These are phyloP conservation scores for Aspergillus bridgeri DNA, from an alignment of 495 filamentous ascomycete species.

Conservation along the genomic window DNA sequence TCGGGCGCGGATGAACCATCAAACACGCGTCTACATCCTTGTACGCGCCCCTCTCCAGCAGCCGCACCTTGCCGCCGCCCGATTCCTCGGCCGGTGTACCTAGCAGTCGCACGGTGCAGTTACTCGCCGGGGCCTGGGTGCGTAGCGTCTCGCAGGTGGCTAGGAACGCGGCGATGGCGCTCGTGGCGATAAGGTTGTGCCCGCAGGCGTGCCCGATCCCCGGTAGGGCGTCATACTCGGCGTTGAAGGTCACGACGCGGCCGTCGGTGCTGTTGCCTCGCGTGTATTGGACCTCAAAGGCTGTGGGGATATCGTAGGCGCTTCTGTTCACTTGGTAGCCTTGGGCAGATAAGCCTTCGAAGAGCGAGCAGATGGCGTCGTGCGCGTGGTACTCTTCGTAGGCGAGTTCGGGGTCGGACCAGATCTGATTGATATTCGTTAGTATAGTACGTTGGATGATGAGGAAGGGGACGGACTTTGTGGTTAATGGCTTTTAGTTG, in stretches of 20 bases:
- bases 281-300: conserved; percentile 54
- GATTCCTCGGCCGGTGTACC: conserved; percentile 45
- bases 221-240: conserved; percentile 52
- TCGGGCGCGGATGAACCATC: conserved; percentile 52
- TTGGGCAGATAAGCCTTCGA: conserved; percentile 29
- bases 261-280: conserved; percentile 35
- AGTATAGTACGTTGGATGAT: not conserved
- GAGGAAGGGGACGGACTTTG: conserved; percentile 28
- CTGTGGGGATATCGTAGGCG: conserved; percentile 51
- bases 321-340: conserved; percentile 38
- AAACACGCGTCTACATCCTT: conserved; percentile 44
- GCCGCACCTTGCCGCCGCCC: conserved; percentile 43
- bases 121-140: conserved; percentile 3
- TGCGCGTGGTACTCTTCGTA: conserved; percentile 54
- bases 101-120: conserved; percentile 31
- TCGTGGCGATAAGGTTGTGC: conserved; percentile 46
- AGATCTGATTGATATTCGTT: conserved; percentile 28
- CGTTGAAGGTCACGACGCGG: conserved; percentile 53
- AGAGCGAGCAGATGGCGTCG: conserved; percentile 45
- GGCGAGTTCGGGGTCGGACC: conserved; percentile 52
- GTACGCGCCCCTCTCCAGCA: conserved; percentile 51
- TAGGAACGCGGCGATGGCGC: conserved; percentile 40
- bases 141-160: conserved; percentile 34
- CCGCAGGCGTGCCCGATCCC: conserved; percentile 48
- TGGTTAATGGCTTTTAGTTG: conserved; percentile 45